Evolutionary conservation across 2,329 filamentous ascomycete genomes (phyloP), one percentile per base, ranked within the genome.

Genomic region (Beauveria sp.): DNA sequence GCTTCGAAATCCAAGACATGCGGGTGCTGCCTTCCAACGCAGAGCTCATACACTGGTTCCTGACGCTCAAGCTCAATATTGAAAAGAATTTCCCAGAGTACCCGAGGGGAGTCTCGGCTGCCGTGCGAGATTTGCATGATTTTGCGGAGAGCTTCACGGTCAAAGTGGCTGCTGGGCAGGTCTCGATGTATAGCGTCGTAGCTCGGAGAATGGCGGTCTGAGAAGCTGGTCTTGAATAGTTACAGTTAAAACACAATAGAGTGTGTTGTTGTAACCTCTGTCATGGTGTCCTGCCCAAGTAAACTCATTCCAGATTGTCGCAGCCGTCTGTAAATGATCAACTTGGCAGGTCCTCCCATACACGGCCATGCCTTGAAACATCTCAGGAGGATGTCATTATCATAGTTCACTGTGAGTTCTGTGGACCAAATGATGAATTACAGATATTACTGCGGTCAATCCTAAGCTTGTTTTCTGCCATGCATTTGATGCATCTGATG

Each of bases 41-140:
- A 6, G 61, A 62, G n/a, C 28, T 51, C 20, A 58, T 59, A 14
- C 53, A 62, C 46, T 62, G 61, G 61, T 62, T 62, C 26, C n/a
- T 7, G 12, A 43, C 22, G 54, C 31, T 62, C 18, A 20, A 55
- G 51, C 54, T 52, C 22, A 62, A 62, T 24, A 62, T 62, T 28
- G 31, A 52, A 22, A n/a, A 24, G 4, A 59, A 62, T 40, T 56
- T 62, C n/a, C 40, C 60, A 14, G 51, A 46, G 26, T 62, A 31
- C 54, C 22, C 45, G 1, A 26, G 12, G 3, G 45, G 45, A 5
- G 45, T 48, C 10, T 48, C 22, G 22, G 22, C 20, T 1, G 22
- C 45, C 20, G 45, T 26, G 0, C 20, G 22, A 22, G 22, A 26
- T 26, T 18, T 16, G 12, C 45, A 59, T n/a, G 46, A 40, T 20